These are phyloP conservation scores for Alliaria petiolata DNA, from an alignment of 345 rosid species.

Conservation along the genomic window DNA sequence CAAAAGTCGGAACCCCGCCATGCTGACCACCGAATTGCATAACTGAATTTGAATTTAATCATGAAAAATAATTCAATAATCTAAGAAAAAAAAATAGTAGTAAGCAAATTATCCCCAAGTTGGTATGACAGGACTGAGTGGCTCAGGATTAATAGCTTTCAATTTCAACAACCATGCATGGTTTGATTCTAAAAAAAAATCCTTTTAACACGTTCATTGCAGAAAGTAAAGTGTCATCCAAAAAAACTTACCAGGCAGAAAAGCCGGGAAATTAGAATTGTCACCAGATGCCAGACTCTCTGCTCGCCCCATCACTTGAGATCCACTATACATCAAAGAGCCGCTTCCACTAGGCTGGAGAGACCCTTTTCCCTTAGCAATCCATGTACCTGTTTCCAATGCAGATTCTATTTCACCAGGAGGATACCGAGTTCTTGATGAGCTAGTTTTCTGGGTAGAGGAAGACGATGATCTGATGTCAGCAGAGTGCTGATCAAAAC, in stretches of 20 bases:
- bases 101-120: neutral
- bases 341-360: conserved; percentile 63
- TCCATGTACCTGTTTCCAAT: conserved; percentile 52
- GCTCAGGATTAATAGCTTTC: neutral
- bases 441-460: conserved; percentile 54
- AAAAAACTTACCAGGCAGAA: conserved; percentile 67
- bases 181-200: neutral
- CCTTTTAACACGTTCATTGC: neutral
- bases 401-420: conserved; percentile 53
- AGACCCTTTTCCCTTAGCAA: conserved; percentile 62
- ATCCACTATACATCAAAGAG: conserved; percentile 62
- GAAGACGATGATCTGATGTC: conserved; percentile 55
- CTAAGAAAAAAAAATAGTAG: neutral
- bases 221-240: neutral
- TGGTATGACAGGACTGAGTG: neutral
- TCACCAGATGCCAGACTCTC: conserved; percentile 64
- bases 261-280: conserved; percentile 77
- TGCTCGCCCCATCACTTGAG: conserved; percentile 63
- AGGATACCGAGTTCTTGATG: conserved; percentile 41
- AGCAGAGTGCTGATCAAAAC: conserved; percentile 47
- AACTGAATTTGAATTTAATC: conserved; percentile 28
- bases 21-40: conserved; percentile 98
- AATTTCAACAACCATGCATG: neutral
- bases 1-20: conserved; percentile 92
- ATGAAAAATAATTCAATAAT: neutral